Conservation (phyloP, 2,329 filamentous ascomycete genomes). For the Xylaria sp. region DNA sequence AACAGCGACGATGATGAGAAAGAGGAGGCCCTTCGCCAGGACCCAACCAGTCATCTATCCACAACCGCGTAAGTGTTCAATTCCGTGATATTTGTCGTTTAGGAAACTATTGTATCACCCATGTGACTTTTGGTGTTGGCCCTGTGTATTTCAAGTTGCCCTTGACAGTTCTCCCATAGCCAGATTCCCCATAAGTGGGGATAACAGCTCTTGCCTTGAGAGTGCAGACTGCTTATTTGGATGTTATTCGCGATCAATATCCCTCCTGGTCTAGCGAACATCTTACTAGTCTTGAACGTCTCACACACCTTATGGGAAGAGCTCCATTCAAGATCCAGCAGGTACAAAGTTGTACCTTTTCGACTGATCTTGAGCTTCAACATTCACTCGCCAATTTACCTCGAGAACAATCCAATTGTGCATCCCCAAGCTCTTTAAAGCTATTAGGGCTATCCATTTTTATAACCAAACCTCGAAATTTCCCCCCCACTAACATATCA, state of each 20-base stretch:
- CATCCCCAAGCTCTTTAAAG: conserved; percentile 10
- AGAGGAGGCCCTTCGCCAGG: conserved; percentile 75
- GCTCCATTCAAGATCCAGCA: conserved; percentile 2
- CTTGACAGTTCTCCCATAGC: conserved; percentile 1
- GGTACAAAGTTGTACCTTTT: conserved; percentile 18
- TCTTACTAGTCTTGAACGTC: not conserved
- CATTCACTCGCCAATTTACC: conserved; percentile 5
- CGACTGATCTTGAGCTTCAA: not conserved
- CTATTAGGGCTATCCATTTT: not conserved
- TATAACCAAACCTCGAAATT: not conserved
- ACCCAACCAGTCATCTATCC: conserved; percentile 76
- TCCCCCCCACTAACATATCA: not conserved
- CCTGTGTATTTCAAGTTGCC: not conserved
- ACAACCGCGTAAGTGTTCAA: conserved; percentile 77
- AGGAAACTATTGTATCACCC: conserved; percentile 3
- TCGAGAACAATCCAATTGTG: not conserved
- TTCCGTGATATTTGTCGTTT: conserved; percentile 8
- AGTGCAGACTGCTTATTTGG: conserved; percentile 2
- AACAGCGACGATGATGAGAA: conserved; percentile 94
- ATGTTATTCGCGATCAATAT: conserved; percentile 14
- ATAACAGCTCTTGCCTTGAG: not conserved
- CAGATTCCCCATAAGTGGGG: conserved; percentile 2
- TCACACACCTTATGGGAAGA: not conserved
- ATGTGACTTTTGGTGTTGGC: not conserved
- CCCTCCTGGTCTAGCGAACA: not conserved